Conservation (phyloP, 2,329 filamentous ascomycete species). For the Botrytis porri region DNA sequence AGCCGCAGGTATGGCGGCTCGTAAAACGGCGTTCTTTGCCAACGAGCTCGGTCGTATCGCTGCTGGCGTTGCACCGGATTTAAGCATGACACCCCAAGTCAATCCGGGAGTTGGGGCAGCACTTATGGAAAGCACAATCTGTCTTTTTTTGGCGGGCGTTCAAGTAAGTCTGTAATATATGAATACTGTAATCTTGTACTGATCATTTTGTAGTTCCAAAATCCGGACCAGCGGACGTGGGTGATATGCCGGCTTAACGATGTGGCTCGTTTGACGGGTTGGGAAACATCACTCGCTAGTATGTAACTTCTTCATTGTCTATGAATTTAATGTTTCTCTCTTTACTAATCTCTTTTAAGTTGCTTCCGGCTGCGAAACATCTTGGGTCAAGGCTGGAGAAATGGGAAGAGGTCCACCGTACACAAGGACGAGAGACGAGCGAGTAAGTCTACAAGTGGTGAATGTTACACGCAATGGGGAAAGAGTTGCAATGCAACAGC, state of each 20-base stretch:
- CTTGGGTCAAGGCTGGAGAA: slow-evolving; percentile 74
- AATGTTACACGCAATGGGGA: slow-evolving; percentile 51
- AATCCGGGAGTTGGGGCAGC: slow-evolving; percentile 77
- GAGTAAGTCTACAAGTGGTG: slow-evolving; percentile 43
- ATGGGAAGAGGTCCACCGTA: slow-evolving; percentile 77
- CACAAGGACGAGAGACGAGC: slow-evolving; percentile 46
- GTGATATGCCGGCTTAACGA: slow-evolving; percentile 70
- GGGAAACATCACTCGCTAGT: slow-evolving; percentile 74
- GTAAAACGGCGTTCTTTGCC: slow-evolving; percentile 67
- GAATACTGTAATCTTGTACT: background rate
- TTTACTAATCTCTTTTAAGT: slow-evolving; percentile 40
- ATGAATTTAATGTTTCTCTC: background rate
- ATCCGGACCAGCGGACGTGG: slow-evolving; percentile 72
- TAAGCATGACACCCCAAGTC: slow-evolving; percentile 50
- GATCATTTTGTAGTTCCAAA: slow-evolving; percentile 59
- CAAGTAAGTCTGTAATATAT: slow-evolving; percentile 47
- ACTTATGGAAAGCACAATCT: slow-evolving; percentile 77
- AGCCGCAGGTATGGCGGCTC: slow-evolving; percentile 74
- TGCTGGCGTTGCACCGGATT: slow-evolving; percentile 61
- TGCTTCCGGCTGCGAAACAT: slow-evolving; percentile 76
- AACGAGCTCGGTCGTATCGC: slow-evolving; percentile 76
- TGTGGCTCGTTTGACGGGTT: slow-evolving; percentile 78
- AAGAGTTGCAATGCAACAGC: slow-evolving; percentile 43
- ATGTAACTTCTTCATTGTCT: background rate
- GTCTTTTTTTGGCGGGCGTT: slow-evolving; percentile 82